These are phyloP conservation scores for Colletotrichum sp. DNA, from an alignment of 2,329 filamentous ascomycete species.

Conservation along the genomic window DNA sequence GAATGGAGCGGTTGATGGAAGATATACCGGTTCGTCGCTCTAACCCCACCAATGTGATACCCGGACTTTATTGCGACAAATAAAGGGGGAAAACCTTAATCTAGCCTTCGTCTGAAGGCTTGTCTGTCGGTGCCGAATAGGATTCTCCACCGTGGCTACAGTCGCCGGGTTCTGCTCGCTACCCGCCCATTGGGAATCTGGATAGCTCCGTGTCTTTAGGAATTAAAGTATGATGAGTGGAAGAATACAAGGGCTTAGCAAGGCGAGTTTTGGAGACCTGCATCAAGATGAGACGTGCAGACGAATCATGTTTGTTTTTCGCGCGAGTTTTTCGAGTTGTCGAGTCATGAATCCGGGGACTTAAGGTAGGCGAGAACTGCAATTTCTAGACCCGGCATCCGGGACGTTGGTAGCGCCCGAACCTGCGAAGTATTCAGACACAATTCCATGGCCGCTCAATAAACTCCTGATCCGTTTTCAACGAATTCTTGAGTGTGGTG, in stretches of 20 bases:
- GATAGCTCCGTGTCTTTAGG: background rate
- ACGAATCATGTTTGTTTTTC: background rate
- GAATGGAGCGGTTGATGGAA: background rate
- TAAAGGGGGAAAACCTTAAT: background rate
- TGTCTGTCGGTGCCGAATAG: background rate
- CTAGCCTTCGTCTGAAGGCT: background rate
- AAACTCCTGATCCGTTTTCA: background rate
- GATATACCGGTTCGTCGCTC: background rate
- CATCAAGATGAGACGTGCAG: conserved; percentile 5
- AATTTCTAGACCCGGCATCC: background rate
- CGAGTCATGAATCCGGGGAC: background rate
- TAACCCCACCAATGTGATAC: background rate
- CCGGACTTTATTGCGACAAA: background rate
- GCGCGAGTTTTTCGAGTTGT: background rate
- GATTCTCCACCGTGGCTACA: background rate
- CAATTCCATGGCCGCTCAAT: background rate
- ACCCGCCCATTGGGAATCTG: background rate
- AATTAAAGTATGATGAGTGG: background rate
- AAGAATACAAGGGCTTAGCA: background rate
- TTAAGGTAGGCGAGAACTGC: background rate
- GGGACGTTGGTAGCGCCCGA: background rate
- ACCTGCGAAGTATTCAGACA: background rate
- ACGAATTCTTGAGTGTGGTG: background rate
- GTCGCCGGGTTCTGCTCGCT: background rate
- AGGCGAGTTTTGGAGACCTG: background rate